Conservation (phyloP, 495 filamentous ascomycete species). For the Pyronema omphalodes region DNA sequence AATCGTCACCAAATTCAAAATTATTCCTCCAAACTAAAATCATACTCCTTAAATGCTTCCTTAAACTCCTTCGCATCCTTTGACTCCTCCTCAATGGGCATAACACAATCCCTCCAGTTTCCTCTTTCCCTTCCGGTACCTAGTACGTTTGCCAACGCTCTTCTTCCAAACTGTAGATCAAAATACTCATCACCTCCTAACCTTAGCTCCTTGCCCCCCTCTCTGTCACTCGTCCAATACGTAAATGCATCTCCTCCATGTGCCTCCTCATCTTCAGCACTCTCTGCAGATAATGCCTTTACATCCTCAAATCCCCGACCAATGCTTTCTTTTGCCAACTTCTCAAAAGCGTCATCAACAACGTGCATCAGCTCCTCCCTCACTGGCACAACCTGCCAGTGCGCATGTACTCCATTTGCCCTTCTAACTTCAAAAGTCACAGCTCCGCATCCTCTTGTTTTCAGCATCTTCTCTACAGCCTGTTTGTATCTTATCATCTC, state of each 20-base stretch:
- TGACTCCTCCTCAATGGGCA: constrained; percentile 58
- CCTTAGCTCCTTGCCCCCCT: constrained; percentile 6
- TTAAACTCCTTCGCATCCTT: constrained; percentile 67
- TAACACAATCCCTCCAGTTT: constrained; percentile 66
- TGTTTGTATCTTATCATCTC: constrained; percentile 70
- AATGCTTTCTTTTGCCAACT: neutral
- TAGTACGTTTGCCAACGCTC: constrained; percentile 74
- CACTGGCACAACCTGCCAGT: constrained; percentile 89
- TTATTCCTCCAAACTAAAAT: constrained; percentile 38
- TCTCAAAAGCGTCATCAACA: constrained; percentile 20
- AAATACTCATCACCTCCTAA: constrained; percentile 34
- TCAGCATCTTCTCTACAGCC: constrained; percentile 52
- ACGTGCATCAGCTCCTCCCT: constrained; percentile 37
- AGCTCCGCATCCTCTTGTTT: constrained; percentile 40
- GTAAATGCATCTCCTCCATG: constrained; percentile 55
- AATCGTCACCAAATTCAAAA: no score
- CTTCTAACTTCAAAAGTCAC: constrained; percentile 86
- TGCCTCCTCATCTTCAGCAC: constrained; percentile 27
- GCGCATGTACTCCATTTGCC: constrained; percentile 56
- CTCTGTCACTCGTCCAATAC: constrained; percentile 52
- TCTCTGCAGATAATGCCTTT: constrained; percentile 21
- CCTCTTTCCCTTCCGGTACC: constrained; percentile 37
- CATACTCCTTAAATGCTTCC: constrained; percentile 65
- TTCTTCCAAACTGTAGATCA: constrained; percentile 46
- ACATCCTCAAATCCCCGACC: neutral